Base-by-base conservation (phyloP, 306 rosid species). In the Inga leiocalycina region DNA sequence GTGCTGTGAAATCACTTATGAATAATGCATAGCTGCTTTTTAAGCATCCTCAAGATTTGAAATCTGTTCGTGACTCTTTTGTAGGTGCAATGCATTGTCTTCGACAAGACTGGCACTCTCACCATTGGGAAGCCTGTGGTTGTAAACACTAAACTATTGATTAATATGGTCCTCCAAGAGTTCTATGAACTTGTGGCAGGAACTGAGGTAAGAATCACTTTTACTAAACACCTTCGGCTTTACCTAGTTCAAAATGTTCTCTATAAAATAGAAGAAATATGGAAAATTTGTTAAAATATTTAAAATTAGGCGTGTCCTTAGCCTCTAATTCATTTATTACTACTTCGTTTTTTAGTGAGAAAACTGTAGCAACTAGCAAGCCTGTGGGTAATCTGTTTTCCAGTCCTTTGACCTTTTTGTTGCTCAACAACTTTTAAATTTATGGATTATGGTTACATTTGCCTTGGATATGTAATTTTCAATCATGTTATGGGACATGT, bases 91-190 rank as follows among this genome's bases (percentile, higher is more conserved):
- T 93, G 98, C 91, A 89, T 95, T 76, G 98, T 93, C 79, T 95
- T 95, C 46, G 95, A 95, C 86, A 95, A 95, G 93, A 95, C 98
- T 0, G 98, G 98, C 34, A 95, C 98, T 52, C 98, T 93, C 80
- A 95, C 98, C 32, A 49, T 84, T 61, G 98, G 98, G 81, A 92
- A 93, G 84, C 98, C 98, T 4, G 91, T 83, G 71, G 93, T 92
- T 80, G 97, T 95, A 39, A 88, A 52, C 70, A 87, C 89, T 76
- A 88, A 51, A 87, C 80, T 88, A 43, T 67, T 91, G 35, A 86
- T 72, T 41, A 85, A 82, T 44, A 89, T 88, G 90, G 84, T 77
- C 13, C 89, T 67, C 48, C 82, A 44, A 17, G 94, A 95, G 41
- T 90, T 95, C 88, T 90, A 86, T 69, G 97, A 93, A 89, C 94